phyloP scores from a whole-genome alignment of 768 basidiomycete genomes.

The Phaeotremella fagi region DNA sequence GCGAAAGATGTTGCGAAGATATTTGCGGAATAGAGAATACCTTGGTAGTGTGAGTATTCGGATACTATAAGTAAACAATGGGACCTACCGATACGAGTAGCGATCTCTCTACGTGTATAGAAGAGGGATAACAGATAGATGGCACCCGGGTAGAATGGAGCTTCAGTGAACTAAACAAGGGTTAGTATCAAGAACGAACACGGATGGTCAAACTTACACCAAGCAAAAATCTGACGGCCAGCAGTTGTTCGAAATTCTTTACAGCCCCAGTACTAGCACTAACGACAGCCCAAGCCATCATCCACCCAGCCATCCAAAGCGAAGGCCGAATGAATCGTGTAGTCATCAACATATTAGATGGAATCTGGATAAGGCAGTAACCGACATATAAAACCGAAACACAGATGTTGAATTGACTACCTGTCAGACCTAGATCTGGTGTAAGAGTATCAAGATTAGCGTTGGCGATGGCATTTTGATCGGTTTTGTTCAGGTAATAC shows the following conservation, averaged over 20 bases:
- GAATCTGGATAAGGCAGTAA: conserved; percentile 41
- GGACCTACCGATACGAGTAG: conserved; percentile 60
- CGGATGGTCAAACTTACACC: too few species aligned
- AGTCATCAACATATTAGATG: conserved; percentile 41
- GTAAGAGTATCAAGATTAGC: too few species aligned
- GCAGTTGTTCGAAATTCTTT: conserved; percentile 28
- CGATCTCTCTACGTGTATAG: conserved; percentile 58
- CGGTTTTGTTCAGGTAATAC: too few species aligned
- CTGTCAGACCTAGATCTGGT: too few species aligned
- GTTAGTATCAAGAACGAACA: too few species aligned
- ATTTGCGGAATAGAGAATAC: conserved; percentile 17
- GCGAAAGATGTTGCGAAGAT: neutral
- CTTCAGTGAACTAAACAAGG: conserved; percentile 12
- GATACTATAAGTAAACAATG: too few species aligned
- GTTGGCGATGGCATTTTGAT: too few species aligned
- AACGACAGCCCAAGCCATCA: conserved; percentile 38
- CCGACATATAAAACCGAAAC: too few species aligned
- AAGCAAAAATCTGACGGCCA: conserved; percentile 29
- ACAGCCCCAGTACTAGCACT: conserved; percentile 38
- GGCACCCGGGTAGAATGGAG: conserved; percentile 49
- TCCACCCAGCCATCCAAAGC: conserved; percentile 24
- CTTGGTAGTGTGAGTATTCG: too few species aligned
- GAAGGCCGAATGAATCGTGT: conserved; percentile 26
- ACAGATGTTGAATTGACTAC: too few species aligned
- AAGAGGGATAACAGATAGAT: conserved; percentile 42